Evolutionary conservation across 1,284 basidiomycete species (phyloP).

Genomic region (Cerioporus squamosus): DNA sequence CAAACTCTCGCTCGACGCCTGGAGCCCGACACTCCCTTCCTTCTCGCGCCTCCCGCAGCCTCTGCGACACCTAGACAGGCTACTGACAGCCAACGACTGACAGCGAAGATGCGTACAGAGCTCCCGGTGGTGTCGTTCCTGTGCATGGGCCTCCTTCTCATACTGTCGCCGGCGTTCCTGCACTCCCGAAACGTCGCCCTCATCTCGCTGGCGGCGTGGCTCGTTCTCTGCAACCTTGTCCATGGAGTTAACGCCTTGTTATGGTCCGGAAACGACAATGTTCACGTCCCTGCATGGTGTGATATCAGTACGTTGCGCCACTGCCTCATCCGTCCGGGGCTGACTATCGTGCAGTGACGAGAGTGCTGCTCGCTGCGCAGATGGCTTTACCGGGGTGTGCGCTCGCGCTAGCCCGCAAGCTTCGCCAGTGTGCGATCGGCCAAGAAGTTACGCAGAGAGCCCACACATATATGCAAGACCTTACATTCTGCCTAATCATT

Average conservation of each 20-base stretch:
- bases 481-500: slow-evolving; percentile 53
- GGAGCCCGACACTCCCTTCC: slow-evolving; percentile 5
- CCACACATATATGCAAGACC: slow-evolving; percentile 41
- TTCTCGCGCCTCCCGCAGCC: not conserved
- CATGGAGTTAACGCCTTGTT: slow-evolving; percentile 48
- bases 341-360: slow-evolving; percentile 38
- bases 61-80: slow-evolving; percentile 6
- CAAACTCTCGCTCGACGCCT: slow-evolving; percentile 9
- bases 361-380: slow-evolving; percentile 45
- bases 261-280: slow-evolving; percentile 44
- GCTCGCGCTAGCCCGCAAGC: slow-evolving; percentile 46
- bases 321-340: not conserved
- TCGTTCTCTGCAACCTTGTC: slow-evolving; percentile 45
- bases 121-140: slow-evolving; percentile 54
- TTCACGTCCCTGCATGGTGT: slow-evolving; percentile 48
- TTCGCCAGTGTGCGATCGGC: slow-evolving; percentile 25
- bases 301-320: slow-evolving; percentile 47
- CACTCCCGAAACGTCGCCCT: slow-evolving; percentile 52
- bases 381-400: slow-evolving; percentile 55
- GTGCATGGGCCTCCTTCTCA: slow-evolving; percentile 44
- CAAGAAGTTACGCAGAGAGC: slow-evolving; percentile 15
- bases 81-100: not conserved
- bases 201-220: slow-evolving; percentile 53
- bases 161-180: slow-evolving; percentile 42
- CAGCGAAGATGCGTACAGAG: slow-evolving; percentile 48